Base-by-base conservation (phyloP, 1,284 basidiomycete genomes). In the Tranzscheliella williamsii region DNA sequence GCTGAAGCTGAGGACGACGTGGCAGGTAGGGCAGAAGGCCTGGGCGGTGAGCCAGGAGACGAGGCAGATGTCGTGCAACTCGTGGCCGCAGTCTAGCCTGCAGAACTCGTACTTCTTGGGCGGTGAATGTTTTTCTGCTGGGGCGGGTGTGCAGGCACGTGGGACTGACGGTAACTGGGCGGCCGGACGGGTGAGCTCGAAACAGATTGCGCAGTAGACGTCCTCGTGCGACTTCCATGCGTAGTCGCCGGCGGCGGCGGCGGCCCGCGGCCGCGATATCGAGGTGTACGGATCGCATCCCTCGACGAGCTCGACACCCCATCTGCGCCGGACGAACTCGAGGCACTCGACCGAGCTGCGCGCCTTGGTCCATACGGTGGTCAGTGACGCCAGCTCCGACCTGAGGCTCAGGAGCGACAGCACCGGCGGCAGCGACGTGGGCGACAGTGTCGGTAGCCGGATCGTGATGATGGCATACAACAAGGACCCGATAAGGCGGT, bases 1-100 rank as follows among this genome's bases (percentile, higher is more conserved):
- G 24, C 48, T 63, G 39, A 64, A 53, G 26, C 54, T 57, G 13
- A 64, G 50, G 5, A 64, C 61, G 23, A 55, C 52, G 38, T 66
- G 63, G 33, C 63, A 66, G 5, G 63, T 62, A 1, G 67, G 67
- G 42, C 67, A 69, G 23, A 69, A 69, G 2, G 67, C 63, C 35
- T 69, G 63, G 2, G 54, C 52, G 4, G 60, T 63, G 24, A 67
- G 38, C 62, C 62, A 66, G 4, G 50, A 47, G 2, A 69, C 67
- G 11, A 69, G 29, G 35, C 67, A 69, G n/a, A 63, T 39, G 30
- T 56, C 58, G 41, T 69, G 67, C 24, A 69, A 36, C 38, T 67
- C 54, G 40, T 69, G 67, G 0, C 67, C 67, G 31, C 67, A 69
- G 17, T 69, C 67, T 16, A 69, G 41, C 3, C 49, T 16, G 18